Evolutionary conservation across 805 yeast genomes (phyloP).

Genomic region (Lachancea thermotolerans): DNA sequence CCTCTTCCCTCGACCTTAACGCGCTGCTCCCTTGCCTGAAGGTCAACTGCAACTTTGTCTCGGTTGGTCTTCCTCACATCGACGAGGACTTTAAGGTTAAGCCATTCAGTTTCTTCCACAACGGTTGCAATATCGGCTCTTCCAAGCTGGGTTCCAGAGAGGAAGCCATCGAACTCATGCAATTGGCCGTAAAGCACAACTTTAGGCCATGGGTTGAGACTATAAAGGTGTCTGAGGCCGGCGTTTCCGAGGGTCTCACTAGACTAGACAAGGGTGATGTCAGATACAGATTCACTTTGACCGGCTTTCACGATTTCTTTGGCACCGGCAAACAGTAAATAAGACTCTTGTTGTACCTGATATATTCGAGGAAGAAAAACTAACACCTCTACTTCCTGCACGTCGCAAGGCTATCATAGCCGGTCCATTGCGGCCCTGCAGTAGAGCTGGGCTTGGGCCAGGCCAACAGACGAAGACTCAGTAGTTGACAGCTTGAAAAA

Average conservation of each 20-base stretch:
- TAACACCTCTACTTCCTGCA: too few species aligned
- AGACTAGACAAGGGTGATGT: slow-evolving; percentile 51
- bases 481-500: too few species aligned
- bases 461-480: too few species aligned
- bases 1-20: slow-evolving; percentile 43
- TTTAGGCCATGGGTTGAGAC: slow-evolving; percentile 60
- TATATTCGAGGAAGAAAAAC: background rate
- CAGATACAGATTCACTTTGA: slow-evolving; percentile 55
- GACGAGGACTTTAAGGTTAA: slow-evolving; percentile 34
- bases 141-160: slow-evolving; percentile 55
- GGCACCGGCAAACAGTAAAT: slow-evolving; percentile 2
- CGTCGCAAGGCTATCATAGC: too few species aligned
- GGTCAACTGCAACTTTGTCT: slow-evolving; percentile 51
- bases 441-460: too few species aligned
- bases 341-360: background rate
- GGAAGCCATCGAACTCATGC: slow-evolving; percentile 62
- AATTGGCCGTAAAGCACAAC: slow-evolving; percentile 52
- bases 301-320: slow-evolving; percentile 9
- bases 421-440: too few species aligned
- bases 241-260: slow-evolving; percentile 48
- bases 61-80: slow-evolving; percentile 63
- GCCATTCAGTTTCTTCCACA: slow-evolving; percentile 43
- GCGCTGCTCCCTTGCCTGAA: slow-evolving; percentile 44
- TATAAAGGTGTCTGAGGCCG: slow-evolving; percentile 46
- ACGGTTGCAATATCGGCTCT: slow-evolving; percentile 48